phyloP scores from a whole-genome alignment of 106 monocot species.

The Vanilla planifolia region DNA sequence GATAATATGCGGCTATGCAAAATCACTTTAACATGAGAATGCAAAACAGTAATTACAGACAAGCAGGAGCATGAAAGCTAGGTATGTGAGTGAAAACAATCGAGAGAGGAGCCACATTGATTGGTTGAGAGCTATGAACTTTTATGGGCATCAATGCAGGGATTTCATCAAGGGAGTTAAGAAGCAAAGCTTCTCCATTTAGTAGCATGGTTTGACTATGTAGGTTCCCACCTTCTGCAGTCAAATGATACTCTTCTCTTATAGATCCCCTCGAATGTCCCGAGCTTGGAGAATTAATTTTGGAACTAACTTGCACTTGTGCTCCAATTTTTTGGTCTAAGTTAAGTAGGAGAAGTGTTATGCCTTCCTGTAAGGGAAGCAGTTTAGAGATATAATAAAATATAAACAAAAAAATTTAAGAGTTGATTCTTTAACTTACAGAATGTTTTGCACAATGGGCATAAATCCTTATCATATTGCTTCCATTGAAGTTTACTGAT shows the following conservation, averaged over 20 bases:
- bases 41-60: no score
- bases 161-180: constrained; percentile 43
- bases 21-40: no score
- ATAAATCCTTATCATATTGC: constrained; percentile 61
- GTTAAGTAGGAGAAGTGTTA: constrained; percentile 77
- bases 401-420: no score
- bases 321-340: constrained; percentile 53
- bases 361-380: constrained; percentile 47
- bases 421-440: constrained; percentile 26
- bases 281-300: not conserved
- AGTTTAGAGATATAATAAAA: no score
- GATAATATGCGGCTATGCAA: no score
- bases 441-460: constrained; percentile 79
- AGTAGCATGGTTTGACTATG: constrained; percentile 84
- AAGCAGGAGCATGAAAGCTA: constrained; percentile 49
- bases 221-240: constrained; percentile 55
- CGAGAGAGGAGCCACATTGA: constrained; percentile 54
- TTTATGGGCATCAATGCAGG: constrained; percentile 42
- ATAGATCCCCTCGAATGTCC: not conserved
- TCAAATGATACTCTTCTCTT: constrained; percentile 88
- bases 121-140: constrained; percentile 36
- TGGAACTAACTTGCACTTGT: constrained; percentile 24
- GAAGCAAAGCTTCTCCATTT: constrained; percentile 45
- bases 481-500: constrained; percentile 52
- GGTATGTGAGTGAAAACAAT: constrained; percentile 84